Percentiles rank a stretch among this genome's conserved stretches.
phyloP scores from a whole-genome alignment of 2,329 filamentous ascomycete species.

The Diaporthe sp. region DNA sequence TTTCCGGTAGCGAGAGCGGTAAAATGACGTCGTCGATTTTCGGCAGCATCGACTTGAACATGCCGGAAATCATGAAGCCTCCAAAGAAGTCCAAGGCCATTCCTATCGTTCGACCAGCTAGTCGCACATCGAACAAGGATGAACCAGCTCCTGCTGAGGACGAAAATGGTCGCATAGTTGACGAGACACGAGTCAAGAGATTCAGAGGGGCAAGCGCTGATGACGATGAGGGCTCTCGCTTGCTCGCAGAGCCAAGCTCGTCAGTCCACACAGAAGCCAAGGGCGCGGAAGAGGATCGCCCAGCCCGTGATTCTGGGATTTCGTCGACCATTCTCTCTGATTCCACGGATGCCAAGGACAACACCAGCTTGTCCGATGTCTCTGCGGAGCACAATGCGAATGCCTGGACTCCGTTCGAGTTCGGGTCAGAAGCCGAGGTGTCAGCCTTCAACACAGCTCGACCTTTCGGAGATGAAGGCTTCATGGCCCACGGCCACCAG shows the following conservation, averaged over 20 bases:
- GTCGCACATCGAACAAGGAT: conserved; percentile 51
- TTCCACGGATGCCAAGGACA: conserved; percentile 67
- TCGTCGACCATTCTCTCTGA: conserved; percentile 68
- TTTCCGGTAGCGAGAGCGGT: conserved; percentile 60
- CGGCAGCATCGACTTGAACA: conserved; percentile 74
- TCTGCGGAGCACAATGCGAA: conserved; percentile 63
- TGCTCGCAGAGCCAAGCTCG: conserved; percentile 72
- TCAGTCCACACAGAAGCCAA: conserved; percentile 43
- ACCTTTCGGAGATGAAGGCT: conserved; percentile 60
- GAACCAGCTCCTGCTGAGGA: conserved; percentile 58
- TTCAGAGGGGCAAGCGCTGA: conserved; percentile 74
- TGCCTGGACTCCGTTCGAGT: conserved; percentile 73
- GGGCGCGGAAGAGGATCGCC: conserved; percentile 43
- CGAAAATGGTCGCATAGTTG: conserved; percentile 72
- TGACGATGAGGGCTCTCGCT: conserved; percentile 78
- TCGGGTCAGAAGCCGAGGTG: conserved; percentile 63
- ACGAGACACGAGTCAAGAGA: conserved; percentile 82
- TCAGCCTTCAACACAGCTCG: conserved; percentile 66
- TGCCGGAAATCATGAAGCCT: conserved; percentile 74
- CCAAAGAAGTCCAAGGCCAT: conserved; percentile 84
- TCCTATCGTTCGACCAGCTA: conserved; percentile 80
- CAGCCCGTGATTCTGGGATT: conserved; percentile 63
- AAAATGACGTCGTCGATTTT: conserved; percentile 71
- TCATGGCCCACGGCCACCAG: conserved; percentile 59
- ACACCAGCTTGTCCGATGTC: conserved; percentile 65